phyloP scores from a whole-genome alignment of 768 basidiomycete genomes.

The Trametes cinnabarina region DNA sequence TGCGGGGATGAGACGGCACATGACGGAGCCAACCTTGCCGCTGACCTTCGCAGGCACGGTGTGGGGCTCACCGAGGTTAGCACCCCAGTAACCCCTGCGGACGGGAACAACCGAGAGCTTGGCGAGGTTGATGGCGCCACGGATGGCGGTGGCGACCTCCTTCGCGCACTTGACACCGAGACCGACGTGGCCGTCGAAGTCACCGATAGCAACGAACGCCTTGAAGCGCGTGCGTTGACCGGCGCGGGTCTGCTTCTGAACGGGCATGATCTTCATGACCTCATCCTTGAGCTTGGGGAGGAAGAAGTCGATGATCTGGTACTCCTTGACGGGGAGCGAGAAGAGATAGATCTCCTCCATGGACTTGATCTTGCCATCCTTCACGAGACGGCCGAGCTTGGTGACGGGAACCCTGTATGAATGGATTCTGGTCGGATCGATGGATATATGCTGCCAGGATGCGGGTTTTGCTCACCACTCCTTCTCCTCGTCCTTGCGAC shows the following conservation, averaged over 20 bases:
- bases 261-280: constrained; percentile 99
- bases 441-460: neutral
- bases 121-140: constrained; percentile 98
- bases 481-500: constrained; percentile 99
- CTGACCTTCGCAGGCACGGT: constrained; percentile 98
- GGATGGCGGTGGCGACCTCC: constrained; percentile 99
- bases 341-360: constrained; percentile 99
- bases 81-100: constrained; percentile 99
- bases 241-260: constrained; percentile 99
- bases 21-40: constrained; percentile 98
- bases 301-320: constrained; percentile 99
- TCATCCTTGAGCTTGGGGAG: constrained; percentile 99
- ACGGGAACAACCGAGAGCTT: constrained; percentile 98
- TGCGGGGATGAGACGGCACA: constrained; percentile 98
- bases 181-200: constrained; percentile 97
- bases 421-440: neutral
- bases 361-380: constrained; percentile 99
- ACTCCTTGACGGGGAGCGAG: constrained; percentile 99
- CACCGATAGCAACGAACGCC: constrained; percentile 99
- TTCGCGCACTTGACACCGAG: constrained; percentile 99
- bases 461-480: constrained; percentile 73
- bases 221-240: constrained; percentile 99
- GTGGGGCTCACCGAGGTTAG: constrained; percentile 97
- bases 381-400: constrained; percentile 98
- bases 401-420: constrained; percentile 87